Evolutionary conservation across 805 yeast genomes (phyloP).

Genomic region (Hanseniaspora lachancei): DNA sequence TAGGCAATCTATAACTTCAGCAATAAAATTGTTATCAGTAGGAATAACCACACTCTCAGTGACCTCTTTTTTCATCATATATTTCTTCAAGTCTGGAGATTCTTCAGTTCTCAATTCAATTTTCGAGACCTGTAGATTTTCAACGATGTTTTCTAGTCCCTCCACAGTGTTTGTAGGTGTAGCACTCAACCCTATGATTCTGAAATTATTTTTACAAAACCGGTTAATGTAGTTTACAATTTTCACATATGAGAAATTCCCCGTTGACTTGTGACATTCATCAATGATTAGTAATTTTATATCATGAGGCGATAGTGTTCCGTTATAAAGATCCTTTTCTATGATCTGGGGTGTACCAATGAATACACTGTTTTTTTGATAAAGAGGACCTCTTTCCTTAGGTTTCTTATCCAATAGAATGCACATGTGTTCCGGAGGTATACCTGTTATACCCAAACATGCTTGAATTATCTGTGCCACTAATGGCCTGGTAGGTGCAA

Average conservation of each 20-base stretch:
- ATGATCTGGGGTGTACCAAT: conserved; percentile 95
- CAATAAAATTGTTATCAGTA: conserved; percentile 40
- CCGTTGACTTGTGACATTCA: conserved; percentile 91
- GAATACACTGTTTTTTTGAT: conserved; percentile 66
- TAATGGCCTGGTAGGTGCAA: conserved; percentile 94
- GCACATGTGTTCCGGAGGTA: conserved; percentile 64
- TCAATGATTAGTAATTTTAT: conserved; percentile 72
- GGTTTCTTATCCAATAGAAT: conserved; percentile 51
- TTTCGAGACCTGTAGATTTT: conserved; percentile 56
- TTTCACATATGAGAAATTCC: conserved; percentile 76
- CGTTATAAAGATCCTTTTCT: conserved; percentile 71
- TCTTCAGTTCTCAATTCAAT: conserved; percentile 80
- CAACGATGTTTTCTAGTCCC: conserved; percentile 74
- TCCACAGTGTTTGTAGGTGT: conserved; percentile 86
- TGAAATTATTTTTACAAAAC: conserved; percentile 46
- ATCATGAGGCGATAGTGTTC: conserved; percentile 60
- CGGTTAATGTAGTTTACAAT: conserved; percentile 57
- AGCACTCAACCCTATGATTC: conserved; percentile 83
- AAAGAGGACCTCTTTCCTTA: conserved; percentile 57
- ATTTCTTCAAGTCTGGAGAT: conserved; percentile 64
- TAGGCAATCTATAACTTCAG: conserved; percentile 40
- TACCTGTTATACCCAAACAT: conserved; percentile 74
- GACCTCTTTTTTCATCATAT: conserved; percentile 56
- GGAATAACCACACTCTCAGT: conserved; percentile 40
- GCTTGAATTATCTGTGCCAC: conserved; percentile 95